Evolutionary conservation across 1,139 yeast genomes (phyloP).

Genomic region (Keqinozyma sinolaborantium): DNA sequence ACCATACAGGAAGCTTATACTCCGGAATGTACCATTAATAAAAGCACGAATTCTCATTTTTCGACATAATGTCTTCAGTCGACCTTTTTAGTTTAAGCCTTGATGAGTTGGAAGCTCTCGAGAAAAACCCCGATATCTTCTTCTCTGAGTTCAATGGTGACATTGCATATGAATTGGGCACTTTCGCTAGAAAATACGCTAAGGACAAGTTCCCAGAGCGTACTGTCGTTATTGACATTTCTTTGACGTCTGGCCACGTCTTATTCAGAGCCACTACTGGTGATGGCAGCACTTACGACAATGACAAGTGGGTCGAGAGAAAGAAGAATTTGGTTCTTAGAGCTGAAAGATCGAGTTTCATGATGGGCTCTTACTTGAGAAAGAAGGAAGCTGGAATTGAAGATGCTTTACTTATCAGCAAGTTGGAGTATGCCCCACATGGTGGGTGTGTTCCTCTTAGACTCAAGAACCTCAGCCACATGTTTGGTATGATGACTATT

Average conservation of each 20-base stretch:
- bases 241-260: constrained; percentile 46
- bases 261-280: constrained; percentile 49
- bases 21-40: no score
- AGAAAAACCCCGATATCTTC: constrained; percentile 13
- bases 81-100: constrained; percentile 2
- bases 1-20: no score
- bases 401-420: constrained; percentile 39
- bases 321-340: constrained; percentile 51
- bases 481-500: constrained; percentile 55
- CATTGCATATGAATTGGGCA: constrained; percentile 38
- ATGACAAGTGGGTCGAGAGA: constrained; percentile 57
- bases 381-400: constrained; percentile 25
- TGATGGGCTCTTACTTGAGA: constrained; percentile 47
- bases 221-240: constrained; percentile 50
- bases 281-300: constrained; percentile 44
- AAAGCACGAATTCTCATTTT: no score
- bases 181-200: constrained; percentile 25
- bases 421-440: constrained; percentile 52
- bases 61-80: no score
- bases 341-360: constrained; percentile 52
- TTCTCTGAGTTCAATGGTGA: constrained; percentile 24
- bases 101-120: constrained; percentile 14
- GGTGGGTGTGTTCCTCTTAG: constrained; percentile 64
- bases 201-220: constrained; percentile 16
- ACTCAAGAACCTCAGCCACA: constrained; percentile 38